Conservation (phyloP, 331 rosid genomes). For the Cydonia oblonga region DNA sequence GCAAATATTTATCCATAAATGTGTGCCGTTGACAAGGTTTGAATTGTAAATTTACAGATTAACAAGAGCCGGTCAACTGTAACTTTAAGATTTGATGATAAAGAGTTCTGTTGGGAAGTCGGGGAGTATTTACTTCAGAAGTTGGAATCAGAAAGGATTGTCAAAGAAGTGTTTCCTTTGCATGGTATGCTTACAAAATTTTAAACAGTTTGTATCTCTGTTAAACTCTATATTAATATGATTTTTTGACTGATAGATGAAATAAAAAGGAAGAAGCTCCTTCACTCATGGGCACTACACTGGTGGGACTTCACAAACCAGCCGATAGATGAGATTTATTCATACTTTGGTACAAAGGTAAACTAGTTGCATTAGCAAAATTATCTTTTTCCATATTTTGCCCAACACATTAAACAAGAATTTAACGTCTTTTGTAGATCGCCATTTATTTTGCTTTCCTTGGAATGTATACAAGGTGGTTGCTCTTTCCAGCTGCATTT, state of each 20-base stretch:
- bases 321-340: constrained; percentile 76
- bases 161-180: constrained; percentile 82
- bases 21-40: neutral
- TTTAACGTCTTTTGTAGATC: constrained; percentile 40
- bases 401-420: constrained; percentile 6
- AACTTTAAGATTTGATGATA: constrained; percentile 44
- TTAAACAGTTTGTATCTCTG: constrained; percentile 13
- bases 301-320: constrained; percentile 84
- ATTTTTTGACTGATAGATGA: constrained; percentile 57
- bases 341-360: constrained; percentile 90
- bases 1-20: neutral
- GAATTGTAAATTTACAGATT: constrained; percentile 37
- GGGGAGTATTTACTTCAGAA: constrained; percentile 70
- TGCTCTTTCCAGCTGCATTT: constrained; percentile 71
- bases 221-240: constrained; percentile 17
- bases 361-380: neutral
- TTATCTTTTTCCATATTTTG: neutral
- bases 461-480: constrained; percentile 91
- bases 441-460: constrained; percentile 93
- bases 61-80: constrained; percentile 35
- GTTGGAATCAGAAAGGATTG: constrained; percentile 53
- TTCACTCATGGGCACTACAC: constrained; percentile 64
- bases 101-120: constrained; percentile 48
- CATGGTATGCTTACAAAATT: constrained; percentile 53
- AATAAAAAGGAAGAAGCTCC: constrained; percentile 66